Conservation (phyloP, 1,139 yeast genomes). For the Sugiyamaella japonica region DNA sequence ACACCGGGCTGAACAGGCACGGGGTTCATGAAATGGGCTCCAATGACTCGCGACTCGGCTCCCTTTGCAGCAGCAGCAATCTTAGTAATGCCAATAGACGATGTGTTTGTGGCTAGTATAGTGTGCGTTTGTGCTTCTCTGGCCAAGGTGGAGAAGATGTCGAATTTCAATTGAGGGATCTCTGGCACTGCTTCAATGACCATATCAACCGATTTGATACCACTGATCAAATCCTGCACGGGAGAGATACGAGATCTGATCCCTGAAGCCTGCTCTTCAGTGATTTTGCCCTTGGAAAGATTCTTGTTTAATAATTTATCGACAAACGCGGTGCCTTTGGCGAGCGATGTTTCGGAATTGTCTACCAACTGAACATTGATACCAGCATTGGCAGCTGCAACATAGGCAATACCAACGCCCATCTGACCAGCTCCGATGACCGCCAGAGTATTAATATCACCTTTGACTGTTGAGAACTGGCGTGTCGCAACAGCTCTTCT, state of each 20-base stretch:
- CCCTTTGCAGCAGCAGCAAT: conserved; percentile 47
- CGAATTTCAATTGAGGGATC: conserved; percentile 41
- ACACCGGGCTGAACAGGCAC: conserved; percentile 50
- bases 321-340: conserved; percentile 39
- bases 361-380: conserved; percentile 43
- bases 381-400: conserved; percentile 45
- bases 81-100: conserved; percentile 47
- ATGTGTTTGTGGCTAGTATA: conserved; percentile 47
- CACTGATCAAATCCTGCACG: conserved; percentile 34
- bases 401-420: conserved; percentile 47
- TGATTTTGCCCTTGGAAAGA: conserved; percentile 41
- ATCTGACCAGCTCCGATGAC: conserved; percentile 47
- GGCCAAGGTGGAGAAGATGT: conserved; percentile 43
- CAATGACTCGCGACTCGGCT: conserved; percentile 45
- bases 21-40: conserved; percentile 50
- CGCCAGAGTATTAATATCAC: conserved; percentile 29
- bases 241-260: conserved; percentile 36
- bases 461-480: conserved; percentile 5
- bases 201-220: conserved; percentile 40
- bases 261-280: conserved; percentile 38
- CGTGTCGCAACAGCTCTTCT: background rate
- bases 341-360: conserved; percentile 39
- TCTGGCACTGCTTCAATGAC: conserved; percentile 50
- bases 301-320: conserved; percentile 44
- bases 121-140: conserved; percentile 36